A percentile compares a stretch with the other conserved stretches of the same genome.
These are phyloP conservation scores for Globisporangium perplexum DNA, from an alignment of 352 stramenopile genomes.

Conservation along the genomic window DNA sequence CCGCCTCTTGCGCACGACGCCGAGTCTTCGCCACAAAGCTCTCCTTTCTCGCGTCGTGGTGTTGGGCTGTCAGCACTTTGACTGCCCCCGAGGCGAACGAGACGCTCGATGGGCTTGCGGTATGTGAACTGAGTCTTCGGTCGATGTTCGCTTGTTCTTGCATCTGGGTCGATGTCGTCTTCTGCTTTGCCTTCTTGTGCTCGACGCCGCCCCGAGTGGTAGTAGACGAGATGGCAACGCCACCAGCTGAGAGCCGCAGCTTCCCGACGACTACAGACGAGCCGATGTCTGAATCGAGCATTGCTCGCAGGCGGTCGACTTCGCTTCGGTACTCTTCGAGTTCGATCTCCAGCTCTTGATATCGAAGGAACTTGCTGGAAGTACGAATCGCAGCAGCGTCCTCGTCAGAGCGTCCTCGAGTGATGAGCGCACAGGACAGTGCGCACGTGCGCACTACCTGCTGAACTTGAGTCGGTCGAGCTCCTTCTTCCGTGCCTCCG, in stretches of 20 bases:
- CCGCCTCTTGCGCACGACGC: constrained; percentile 41
- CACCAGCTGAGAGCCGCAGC: constrained; percentile 28
- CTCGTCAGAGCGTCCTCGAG: background rate
- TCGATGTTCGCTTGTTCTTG: background rate
- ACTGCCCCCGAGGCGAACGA: constrained; percentile 1
- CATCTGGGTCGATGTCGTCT: background rate
- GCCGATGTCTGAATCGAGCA: constrained; percentile 14
- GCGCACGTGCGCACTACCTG: constrained; percentile 23
- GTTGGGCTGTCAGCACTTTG: constrained; percentile 3
- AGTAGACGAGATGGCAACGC: background rate
- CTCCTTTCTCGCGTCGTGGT: constrained; percentile 10
- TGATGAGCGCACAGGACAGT: background rate
- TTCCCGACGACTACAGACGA: constrained; percentile 27
- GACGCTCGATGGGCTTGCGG: background rate
- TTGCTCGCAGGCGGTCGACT: constrained; percentile 37
- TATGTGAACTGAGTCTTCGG: background rate
- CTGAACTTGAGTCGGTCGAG: constrained; percentile 48
- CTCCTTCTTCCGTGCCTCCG: constrained; percentile 48
- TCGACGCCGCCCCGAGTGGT: too few relatives aligned
- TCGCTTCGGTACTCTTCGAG: constrained; percentile 53
- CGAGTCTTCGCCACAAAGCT: constrained; percentile 56
- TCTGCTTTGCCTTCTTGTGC: background rate
- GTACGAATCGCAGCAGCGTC: background rate
- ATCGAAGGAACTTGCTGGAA: constrained; percentile 54
- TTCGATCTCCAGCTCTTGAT: constrained; percentile 56